Percentiles rank a stretch among this genome's conserved stretches.
Conservation (phyloP, 257 asterid species). For the Euphrasia confusa region DNA sequence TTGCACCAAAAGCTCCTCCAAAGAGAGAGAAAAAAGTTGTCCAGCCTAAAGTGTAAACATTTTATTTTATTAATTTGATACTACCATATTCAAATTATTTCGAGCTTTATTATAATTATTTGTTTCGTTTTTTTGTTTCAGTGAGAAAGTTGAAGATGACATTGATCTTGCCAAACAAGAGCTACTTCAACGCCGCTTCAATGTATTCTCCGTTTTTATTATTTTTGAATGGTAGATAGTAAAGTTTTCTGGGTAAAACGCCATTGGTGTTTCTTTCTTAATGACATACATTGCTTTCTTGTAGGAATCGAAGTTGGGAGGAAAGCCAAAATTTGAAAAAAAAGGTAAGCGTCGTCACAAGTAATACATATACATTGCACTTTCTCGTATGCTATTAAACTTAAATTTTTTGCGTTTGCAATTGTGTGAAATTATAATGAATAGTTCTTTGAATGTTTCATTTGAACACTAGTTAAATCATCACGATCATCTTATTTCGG, state of each 20-base stretch:
- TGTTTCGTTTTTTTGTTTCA: conserved; percentile 29
- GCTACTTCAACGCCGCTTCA: conserved; percentile 55
- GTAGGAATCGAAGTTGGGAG: conserved; percentile 49
- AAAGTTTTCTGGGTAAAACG: not conserved
- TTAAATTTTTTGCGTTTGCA: not conserved
- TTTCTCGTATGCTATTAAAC: too few species aligned
- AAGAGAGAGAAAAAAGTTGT: conserved; percentile 48
- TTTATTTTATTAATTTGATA: conserved; percentile 5
- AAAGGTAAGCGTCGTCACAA: conserved; percentile 43
- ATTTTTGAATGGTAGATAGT: conserved; percentile 6
- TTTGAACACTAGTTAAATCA: not conserved
- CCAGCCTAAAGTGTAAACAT: conserved; percentile 57
- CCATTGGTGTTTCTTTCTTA: conserved; percentile 11
- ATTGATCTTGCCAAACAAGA: conserved; percentile 54
- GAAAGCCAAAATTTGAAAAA: conserved; percentile 53
- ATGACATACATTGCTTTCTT: conserved; percentile 14
- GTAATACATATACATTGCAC: not conserved
- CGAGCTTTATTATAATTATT: not conserved
- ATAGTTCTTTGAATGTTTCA: not conserved
- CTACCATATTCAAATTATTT: not conserved
- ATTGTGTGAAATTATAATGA: not conserved
- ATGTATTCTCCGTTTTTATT: conserved; percentile 32
- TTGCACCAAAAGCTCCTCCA: conserved; percentile 75
- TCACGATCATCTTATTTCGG: not conserved
- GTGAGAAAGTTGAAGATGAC: conserved; percentile 61